Percentiles rank a stretch among this genome's conserved stretches.
These are phyloP conservation scores for Firmiana major DNA, from an alignment of 345 rosid species.

Conservation along the genomic window DNA sequence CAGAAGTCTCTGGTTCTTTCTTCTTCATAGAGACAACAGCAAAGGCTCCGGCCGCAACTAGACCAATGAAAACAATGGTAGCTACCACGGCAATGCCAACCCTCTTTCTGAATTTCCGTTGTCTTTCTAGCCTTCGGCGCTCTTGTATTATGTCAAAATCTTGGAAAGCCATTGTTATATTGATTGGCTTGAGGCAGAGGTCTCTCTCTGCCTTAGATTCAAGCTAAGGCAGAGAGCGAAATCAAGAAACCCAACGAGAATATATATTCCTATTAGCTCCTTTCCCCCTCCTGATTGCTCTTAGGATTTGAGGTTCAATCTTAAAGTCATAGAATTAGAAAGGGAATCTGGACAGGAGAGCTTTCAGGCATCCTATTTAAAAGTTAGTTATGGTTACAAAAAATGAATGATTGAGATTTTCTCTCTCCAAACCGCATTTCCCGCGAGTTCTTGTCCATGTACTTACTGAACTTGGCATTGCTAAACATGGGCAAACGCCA, in stretches of 20 bases:
- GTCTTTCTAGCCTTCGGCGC: conserved; percentile 53
- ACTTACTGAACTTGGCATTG: neutral
- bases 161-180: conserved; percentile 66
- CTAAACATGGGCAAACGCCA: neutral
- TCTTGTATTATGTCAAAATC: conserved; percentile 76
- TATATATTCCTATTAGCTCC: conserved; percentile 9
- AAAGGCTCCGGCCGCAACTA: conserved; percentile 40
- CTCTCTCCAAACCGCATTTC: conserved; percentile 30
- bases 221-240: conserved; percentile 53
- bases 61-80: conserved; percentile 29
- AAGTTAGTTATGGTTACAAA: conserved; percentile 27
- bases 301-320: conserved; percentile 17
- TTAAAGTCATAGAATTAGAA: conserved; percentile 17
- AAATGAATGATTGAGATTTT: conserved; percentile 15
- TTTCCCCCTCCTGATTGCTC: conserved; percentile 12
- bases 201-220: conserved; percentile 55
- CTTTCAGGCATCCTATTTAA: conserved; percentile 43
- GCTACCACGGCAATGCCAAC: conserved; percentile 36
- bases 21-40: conserved; percentile 27
- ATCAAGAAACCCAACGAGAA: neutral
- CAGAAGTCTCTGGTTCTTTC: conserved; percentile 1
- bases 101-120: conserved; percentile 47
- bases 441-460: conserved; percentile 15
- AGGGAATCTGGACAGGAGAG: conserved; percentile 56
- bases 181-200: conserved; percentile 31